Conservation (phyloP, 257 asterid species). For the Mitragyna speciosa region DNA sequence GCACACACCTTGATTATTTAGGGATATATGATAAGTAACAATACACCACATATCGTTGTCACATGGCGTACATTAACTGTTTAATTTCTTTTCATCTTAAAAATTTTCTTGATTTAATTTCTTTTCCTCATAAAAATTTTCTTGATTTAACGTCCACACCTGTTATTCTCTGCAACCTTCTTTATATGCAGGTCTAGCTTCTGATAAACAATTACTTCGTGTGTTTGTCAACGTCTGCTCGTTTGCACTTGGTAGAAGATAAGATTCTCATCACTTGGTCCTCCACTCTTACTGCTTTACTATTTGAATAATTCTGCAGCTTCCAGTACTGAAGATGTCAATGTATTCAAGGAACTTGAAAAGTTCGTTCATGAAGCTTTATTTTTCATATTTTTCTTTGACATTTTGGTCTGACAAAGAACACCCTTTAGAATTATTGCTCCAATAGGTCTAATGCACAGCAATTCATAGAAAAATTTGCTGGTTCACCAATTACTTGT, state of each 20-base stretch:
- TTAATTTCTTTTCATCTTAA: too few species aligned
- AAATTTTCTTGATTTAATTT: too few species aligned
- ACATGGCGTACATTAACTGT: too few species aligned
- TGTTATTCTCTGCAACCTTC: constrained; percentile 6
- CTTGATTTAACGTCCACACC: constrained; percentile 22
- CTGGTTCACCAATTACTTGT: not conserved
- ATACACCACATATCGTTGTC: too few species aligned
- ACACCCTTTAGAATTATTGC: not conserved
- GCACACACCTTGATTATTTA: too few species aligned
- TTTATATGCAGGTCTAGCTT: constrained; percentile 11
- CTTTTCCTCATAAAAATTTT: not conserved
- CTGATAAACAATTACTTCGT: constrained; percentile 15
- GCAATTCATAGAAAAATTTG: not conserved
- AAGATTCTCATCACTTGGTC: constrained; percentile 11
- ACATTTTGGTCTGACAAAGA: not conserved
- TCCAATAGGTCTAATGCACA: not conserved
- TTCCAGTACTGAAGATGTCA: not conserved
- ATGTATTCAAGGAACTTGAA: not conserved
- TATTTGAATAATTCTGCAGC: constrained; percentile 7
- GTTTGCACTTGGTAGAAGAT: constrained; percentile 19
- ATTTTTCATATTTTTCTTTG: not conserved
- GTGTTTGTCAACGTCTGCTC: constrained; percentile 32
- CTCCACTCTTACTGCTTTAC: not conserved
- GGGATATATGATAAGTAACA: too few species aligned
- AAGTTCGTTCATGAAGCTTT: not conserved